Evolutionary conservation across 306 rosid genomes (phyloP), one percentile per base, ranked within the genome.

Genomic region (Mucuna pruriens): DNA sequence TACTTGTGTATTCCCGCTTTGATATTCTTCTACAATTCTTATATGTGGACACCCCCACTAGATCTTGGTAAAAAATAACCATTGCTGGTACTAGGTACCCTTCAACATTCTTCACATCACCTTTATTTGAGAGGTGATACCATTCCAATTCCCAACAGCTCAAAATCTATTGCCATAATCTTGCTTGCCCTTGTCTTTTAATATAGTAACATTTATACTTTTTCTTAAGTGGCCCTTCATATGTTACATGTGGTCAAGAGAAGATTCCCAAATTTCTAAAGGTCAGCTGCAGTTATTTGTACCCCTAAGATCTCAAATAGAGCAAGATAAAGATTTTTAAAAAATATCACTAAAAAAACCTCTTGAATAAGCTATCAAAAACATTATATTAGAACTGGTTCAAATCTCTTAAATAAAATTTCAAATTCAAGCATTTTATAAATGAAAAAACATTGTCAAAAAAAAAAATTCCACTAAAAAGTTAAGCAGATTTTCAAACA

Each of bases 21-120:
- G 40, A 71, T 68, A 42, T 67, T 78, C 72, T 33, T 49, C 70
- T 52, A 40, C 45, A 58, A 68, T 86, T 74, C 72, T 78, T 12
- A 23, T 20, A 6, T 20, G 62, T 26, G 57, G 67, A 19, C 67
- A 52, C 69, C 68, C 63, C 55, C 11, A 52, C 51, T 29, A 23
- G 40, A 76, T 36, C 34, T 25, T 46, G 58, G 76, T 71, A 29
- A 71, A 71, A 31, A 29, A 9, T 49, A 72, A 22, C 33, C 64
- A 72, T 51, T 51, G 49, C n/a, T n/a, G 49, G 31, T 39, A 38
- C 17, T 39, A 66, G 51, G 72, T 17, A 40, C 17, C 51, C 48
- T 19, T 66, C 49, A 38, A 67, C 13, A 63, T 61, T 12, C 4
- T 33, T 63, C 25, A 31, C 44, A 15, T 13, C 23, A 63, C 2